Base-by-base conservation (phyloP, 1,284 basidiomycete species). In the Pyrrhoderma noxium region DNA sequence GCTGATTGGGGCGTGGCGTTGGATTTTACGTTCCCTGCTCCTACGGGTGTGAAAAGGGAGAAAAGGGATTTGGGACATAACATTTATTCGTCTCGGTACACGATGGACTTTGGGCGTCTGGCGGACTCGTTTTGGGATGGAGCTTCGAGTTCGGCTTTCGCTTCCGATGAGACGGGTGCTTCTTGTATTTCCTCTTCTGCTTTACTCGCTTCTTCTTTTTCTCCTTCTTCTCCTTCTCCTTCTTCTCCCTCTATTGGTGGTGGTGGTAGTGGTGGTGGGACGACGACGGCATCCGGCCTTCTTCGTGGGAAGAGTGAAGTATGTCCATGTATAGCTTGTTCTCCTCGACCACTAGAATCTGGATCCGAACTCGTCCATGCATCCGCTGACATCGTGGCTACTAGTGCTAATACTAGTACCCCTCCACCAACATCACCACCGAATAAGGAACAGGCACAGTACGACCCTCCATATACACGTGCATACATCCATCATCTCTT, bases 401-500 rank as follows among this genome's bases (percentile, higher is more conserved):
- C n/a, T n/a, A n/a, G n/a, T n/a, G n/a, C 31, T 43, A n/a, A 25
- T 46, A 21, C 22, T 14, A 2, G 38, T 50, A 7, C 35, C 1
- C 18, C 50, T 36, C 18, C 4, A 53, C 0, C n/a, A n/a, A n/a
- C n/a, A n/a, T n/a, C n/a, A n/a, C n/a, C n/a, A n/a, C n/a, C n/a
- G n/a, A n/a, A n/a, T n/a, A n/a, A n/a, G n/a, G n/a, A 59, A 62
- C 7, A 48, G 55, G 8, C n/a, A n/a, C n/a, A n/a, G 14, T 38
- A 62, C 57, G 58, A 64, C 19, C 62, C 3, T 65, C 66, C 45
- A 70, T 72, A 77, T 75, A 79, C 42, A 70, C 77, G 0, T 86
- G 85, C 5, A 86, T 90, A 51, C 79, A 77, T 16, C 81, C 87
- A 92, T 62, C 89, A 92, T 60, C 76, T 92, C 9, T 68, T 91